Percentiles rank a stretch among this genome's conserved stretches.
Conservation (phyloP, 169 alveolate species). For the Theileria luwenshuni region DNA sequence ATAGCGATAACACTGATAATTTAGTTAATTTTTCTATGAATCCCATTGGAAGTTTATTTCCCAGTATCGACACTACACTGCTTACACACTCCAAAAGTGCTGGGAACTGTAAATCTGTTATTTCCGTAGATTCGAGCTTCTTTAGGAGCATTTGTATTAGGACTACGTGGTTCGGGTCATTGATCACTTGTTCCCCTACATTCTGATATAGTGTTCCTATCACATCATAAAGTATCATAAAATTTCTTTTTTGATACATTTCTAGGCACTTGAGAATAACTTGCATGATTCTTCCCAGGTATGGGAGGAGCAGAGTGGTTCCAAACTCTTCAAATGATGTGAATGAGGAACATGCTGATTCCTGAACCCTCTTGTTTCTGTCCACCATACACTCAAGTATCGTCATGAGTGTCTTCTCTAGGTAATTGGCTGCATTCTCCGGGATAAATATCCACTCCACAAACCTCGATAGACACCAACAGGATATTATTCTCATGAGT, state of each 20-base stretch:
- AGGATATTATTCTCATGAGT: conserved; percentile 86
- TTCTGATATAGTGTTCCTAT: conserved; percentile 72
- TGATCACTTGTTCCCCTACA: conserved; percentile 42
- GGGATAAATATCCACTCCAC: conserved; percentile 81
- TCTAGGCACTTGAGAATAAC: conserved; percentile 77
- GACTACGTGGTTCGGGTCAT: conserved; percentile 9
- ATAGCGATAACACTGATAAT: neutral
- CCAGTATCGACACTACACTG: conserved; percentile 27
- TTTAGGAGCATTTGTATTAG: conserved; percentile 34
- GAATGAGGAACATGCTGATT: conserved; percentile 91
- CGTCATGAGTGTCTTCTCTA: conserved; percentile 61
- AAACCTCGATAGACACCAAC: conserved; percentile 89
- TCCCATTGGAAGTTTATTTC: neutral
- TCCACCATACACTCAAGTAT: conserved; percentile 81
- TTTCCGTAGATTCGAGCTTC: conserved; percentile 28
- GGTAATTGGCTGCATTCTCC: conserved; percentile 60
- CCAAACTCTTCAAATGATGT: conserved; percentile 87
- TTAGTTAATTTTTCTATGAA: neutral
- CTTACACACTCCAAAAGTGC: conserved; percentile 55
- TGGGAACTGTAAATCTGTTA: conserved; percentile 33
- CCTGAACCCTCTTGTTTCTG: conserved; percentile 90
- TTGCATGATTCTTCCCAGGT: conserved; percentile 73
- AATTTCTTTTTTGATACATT: conserved; percentile 78
- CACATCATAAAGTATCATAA: conserved; percentile 82
- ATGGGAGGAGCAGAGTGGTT: conserved; percentile 69